Percentiles rank a stretch among this genome's conserved stretches.
Conservation (phyloP, 257 asterid species). For the Solanum lignicaule region DNA sequence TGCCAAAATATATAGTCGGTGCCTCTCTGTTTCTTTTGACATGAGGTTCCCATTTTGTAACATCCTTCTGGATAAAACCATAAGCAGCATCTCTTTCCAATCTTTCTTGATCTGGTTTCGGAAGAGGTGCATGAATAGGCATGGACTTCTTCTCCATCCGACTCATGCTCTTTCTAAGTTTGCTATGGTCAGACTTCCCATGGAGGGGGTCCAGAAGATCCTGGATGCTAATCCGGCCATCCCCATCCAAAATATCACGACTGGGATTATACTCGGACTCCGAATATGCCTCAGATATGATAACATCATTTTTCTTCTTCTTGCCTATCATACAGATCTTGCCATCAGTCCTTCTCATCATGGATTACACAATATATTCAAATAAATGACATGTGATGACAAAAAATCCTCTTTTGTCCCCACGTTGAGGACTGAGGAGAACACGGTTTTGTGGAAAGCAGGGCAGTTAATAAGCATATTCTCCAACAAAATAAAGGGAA, state of each 20-base stretch:
- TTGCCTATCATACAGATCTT: slow-evolving; percentile 27
- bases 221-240: slow-evolving; percentile 49
- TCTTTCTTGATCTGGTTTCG: slow-evolving; percentile 54
- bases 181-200: slow-evolving; percentile 43
- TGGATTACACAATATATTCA: not conserved
- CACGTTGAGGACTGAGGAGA: not conserved
- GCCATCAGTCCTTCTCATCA: not conserved
- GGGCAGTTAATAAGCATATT: not conserved
- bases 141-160: slow-evolving; percentile 41
- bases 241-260: slow-evolving; percentile 61
- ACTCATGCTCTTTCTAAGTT: slow-evolving; percentile 36
- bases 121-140: slow-evolving; percentile 58
- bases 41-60: slow-evolving; percentile 72
- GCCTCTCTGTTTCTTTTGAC: slow-evolving; percentile 91
- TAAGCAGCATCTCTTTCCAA: slow-evolving; percentile 61
- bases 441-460: not conserved
- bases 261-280: slow-evolving; percentile 87
- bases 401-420: not conserved
- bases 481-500: not conserved
- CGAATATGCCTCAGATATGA: slow-evolving; percentile 72
- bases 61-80: slow-evolving; percentile 44
- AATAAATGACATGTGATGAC: not conserved
- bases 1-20: slow-evolving; percentile 68
- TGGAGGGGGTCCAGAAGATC: slow-evolving; percentile 74
- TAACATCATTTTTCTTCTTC: slow-evolving; percentile 35